These are phyloP conservation scores for Zychaea mexicana DNA, from an alignment of 371 early-diverging fungal genomes.

Conservation along the genomic window DNA sequence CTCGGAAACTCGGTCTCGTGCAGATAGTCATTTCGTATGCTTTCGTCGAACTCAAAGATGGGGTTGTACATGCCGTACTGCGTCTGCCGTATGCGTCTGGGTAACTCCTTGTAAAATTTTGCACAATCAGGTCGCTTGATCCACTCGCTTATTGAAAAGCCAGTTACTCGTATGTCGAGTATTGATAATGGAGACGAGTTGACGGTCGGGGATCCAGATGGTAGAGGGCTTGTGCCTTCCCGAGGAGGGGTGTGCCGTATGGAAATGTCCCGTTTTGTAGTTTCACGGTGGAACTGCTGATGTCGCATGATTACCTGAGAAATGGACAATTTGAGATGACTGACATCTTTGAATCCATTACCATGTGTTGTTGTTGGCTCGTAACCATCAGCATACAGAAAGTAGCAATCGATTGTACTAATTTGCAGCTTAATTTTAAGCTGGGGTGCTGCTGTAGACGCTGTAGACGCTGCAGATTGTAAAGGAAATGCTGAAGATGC, in stretches of 20 bases:
- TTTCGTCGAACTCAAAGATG: slow-evolving; percentile 37
- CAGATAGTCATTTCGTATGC: slow-evolving; percentile 25
- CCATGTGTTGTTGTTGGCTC: slow-evolving; percentile 17
- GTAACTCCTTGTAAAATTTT: not conserved
- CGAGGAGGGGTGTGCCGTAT: slow-evolving; percentile 4
- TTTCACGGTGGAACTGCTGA: slow-evolving; percentile 28
- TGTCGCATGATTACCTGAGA: slow-evolving; percentile 36
- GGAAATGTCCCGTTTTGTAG: not conserved
- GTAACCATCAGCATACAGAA: slow-evolving; percentile 44
- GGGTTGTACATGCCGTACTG: slow-evolving; percentile 31
- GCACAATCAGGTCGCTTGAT: slow-evolving; percentile 10
- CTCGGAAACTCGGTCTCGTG: slow-evolving; percentile 25
- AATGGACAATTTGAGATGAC: slow-evolving; percentile 51
- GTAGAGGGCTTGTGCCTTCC: not conserved
- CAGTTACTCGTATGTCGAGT: slow-evolving; percentile 27
- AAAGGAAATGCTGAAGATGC: not conserved
- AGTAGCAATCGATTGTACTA: slow-evolving; percentile 38
- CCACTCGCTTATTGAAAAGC: slow-evolving; percentile 36
- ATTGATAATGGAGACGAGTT: slow-evolving; percentile 14
- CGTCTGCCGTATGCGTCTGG: slow-evolving; percentile 9
- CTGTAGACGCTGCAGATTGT: not conserved
- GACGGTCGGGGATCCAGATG: not conserved
- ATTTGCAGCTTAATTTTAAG: slow-evolving; percentile 52
- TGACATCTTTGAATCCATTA: slow-evolving; percentile 16
- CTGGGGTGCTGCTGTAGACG: slow-evolving; percentile 13